A percentile compares a stretch with the other conserved stretches of the same genome.
Evolutionary conservation across 2,329 filamentous ascomycete species (phyloP).

Genomic region (Nemania serpens): DNA sequence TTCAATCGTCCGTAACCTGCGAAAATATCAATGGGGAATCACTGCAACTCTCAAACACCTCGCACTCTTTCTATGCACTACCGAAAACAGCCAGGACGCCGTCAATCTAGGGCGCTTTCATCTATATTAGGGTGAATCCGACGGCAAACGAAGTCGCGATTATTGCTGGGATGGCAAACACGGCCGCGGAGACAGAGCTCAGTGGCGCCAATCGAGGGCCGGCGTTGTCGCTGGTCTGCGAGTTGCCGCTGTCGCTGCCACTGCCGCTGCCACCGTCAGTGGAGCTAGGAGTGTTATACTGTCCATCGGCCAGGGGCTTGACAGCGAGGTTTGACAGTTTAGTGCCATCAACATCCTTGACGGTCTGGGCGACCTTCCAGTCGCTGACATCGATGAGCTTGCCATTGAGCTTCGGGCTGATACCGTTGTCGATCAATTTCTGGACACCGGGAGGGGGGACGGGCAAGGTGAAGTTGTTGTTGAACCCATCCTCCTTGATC

Average conservation of each 20-base stretch:
- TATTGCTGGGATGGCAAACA: constrained; percentile 26
- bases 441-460: constrained; percentile 68
- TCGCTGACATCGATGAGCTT: constrained; percentile 71
- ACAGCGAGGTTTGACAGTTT: constrained; percentile 53
- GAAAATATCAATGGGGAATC: constrained; percentile 28
- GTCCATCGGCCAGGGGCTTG: constrained; percentile 33
- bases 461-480: constrained; percentile 79
- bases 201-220: constrained; percentile 22
- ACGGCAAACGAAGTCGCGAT: constrained; percentile 27
- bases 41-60: constrained; percentile 26
- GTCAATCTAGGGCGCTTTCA: constrained; percentile 1
- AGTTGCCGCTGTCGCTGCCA: constrained; percentile 3
- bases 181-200: constrained; percentile 14
- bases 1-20: constrained; percentile 16
- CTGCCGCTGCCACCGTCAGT: background rate
- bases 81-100: constrained; percentile 22
- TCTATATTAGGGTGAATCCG: constrained; percentile 26
- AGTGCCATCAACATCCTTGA: constrained; percentile 49
- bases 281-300: constrained; percentile 31
- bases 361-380: constrained; percentile 58
- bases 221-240: constrained; percentile 21
- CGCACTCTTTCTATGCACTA: constrained; percentile 23
- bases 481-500: constrained; percentile 71
- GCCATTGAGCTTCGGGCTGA: constrained; percentile 66
- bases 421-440: constrained; percentile 76